These are phyloP conservation scores for Tylopilus plumbeoviolaceoides DNA, from an alignment of 768 basidiomycete genomes.

Conservation along the genomic window DNA sequence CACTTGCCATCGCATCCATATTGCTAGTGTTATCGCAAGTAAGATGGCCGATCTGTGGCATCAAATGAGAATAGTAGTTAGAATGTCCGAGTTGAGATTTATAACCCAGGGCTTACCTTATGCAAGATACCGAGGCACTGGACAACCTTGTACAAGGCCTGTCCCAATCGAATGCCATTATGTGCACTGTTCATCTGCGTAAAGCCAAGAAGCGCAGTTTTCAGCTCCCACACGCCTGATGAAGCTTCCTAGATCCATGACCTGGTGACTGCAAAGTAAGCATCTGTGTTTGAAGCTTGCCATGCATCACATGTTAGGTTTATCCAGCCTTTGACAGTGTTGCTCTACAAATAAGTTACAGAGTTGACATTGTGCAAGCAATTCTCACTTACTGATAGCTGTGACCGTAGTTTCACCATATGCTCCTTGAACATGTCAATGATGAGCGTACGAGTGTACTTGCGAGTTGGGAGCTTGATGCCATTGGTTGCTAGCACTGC, in stretches of 20 bases:
- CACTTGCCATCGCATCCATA: not conserved
- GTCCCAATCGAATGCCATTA: not conserved
- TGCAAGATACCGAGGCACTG: not conserved
- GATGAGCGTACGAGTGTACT: not conserved
- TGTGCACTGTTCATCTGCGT: constrained; percentile 36
- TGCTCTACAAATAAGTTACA: not conserved
- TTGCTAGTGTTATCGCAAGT: not conserved
- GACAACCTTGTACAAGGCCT: too few species aligned
- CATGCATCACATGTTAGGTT: constrained; percentile 8
- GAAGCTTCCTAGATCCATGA: not conserved
- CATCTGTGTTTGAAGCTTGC: constrained; percentile 1
- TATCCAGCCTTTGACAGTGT: not conserved
- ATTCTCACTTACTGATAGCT: too few species aligned
- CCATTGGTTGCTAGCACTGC: not conserved
- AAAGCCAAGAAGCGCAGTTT: constrained; percentile 33
- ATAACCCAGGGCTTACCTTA: too few species aligned
- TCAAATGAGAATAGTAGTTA: not conserved
- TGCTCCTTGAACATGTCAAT: not conserved
- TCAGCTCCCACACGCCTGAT: not conserved
- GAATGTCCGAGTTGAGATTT: not conserved
- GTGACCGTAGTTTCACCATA: not conserved
- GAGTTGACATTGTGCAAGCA: too few species aligned
- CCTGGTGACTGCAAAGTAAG: not conserved
- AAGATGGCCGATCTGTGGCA: not conserved
- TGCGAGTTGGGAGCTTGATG: not conserved